These are phyloP conservation scores for Botrytis cinerea DNA, from an alignment of 2,329 filamentous ascomycete genomes.

Conservation along the genomic window DNA sequence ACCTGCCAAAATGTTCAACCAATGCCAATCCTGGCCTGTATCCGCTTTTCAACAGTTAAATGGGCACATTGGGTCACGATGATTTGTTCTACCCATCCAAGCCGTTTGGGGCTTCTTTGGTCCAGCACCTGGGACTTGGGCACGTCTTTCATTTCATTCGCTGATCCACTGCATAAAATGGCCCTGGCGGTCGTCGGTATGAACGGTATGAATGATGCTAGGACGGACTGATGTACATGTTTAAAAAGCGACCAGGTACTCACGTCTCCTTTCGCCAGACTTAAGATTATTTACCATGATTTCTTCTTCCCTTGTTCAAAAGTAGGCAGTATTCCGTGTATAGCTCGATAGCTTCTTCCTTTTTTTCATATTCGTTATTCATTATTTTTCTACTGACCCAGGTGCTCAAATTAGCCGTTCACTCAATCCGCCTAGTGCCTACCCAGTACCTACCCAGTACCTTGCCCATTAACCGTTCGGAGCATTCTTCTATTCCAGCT, in stretches of 20 bases:
- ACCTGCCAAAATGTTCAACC: not conserved
- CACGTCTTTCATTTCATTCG: slow-evolving; percentile 1
- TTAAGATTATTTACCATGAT: slow-evolving; percentile 4
- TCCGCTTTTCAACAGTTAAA: slow-evolving; percentile 7
- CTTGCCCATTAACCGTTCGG: not conserved
- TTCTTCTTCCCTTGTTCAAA: not conserved
- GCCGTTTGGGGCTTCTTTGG: not conserved
- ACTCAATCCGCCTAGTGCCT: not conserved
- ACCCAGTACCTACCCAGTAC: not conserved
- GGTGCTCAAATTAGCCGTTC: too few relatives aligned
- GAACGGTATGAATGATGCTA: not conserved
- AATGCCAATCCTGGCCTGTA: not conserved
- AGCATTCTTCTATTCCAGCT: not conserved
- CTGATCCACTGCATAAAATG: not conserved
- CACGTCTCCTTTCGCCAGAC: slow-evolving; percentile 6
- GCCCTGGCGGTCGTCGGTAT: not conserved
- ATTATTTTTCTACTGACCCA: not conserved
- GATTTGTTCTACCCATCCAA: not conserved
- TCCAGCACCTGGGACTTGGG: not conserved
- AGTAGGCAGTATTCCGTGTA: not conserved
- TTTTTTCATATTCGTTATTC: not conserved
- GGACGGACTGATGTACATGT: not conserved
- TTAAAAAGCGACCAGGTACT: not conserved
- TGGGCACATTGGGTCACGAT: not conserved
- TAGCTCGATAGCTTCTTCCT: not conserved